Evolutionary conservation across 2,329 filamentous ascomycete genomes (phyloP).

Genomic region (Macrophomina phaseolina): DNA sequence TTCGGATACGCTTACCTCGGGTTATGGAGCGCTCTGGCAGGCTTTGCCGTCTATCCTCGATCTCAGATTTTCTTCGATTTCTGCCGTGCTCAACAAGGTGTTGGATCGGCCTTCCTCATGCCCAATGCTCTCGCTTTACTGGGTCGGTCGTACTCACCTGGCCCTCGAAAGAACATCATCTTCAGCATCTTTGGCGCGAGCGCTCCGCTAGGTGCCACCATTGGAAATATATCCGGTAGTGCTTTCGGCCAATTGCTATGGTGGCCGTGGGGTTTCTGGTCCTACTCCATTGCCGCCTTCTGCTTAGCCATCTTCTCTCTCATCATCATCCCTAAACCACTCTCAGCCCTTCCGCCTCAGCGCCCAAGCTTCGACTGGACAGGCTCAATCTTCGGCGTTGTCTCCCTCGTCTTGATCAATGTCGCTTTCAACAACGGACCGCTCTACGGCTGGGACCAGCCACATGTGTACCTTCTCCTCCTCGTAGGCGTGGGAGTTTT

Average conservation of each 20-base stretch:
- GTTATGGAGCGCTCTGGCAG: conserved; percentile 48
- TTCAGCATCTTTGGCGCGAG: conserved; percentile 46
- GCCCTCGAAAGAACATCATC: conserved; percentile 46
- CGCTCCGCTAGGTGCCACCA: conserved; percentile 44
- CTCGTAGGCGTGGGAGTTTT: conserved; percentile 37
- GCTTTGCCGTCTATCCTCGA: conserved; percentile 44
- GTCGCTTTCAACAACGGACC: conserved; percentile 39
- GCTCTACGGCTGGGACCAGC: conserved; percentile 36
- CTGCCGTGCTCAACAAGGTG: conserved; percentile 48
- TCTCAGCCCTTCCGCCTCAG: conserved; percentile 29
- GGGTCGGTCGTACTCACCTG: conserved; percentile 41
- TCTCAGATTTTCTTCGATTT: conserved; percentile 41
- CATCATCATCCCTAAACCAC: conserved; percentile 31
- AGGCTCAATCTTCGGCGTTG: conserved; percentile 35
- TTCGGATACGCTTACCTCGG: conserved; percentile 49
- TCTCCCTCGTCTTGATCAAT: conserved; percentile 38
- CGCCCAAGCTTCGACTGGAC: conserved; percentile 37
- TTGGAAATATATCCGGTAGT: conserved; percentile 41
- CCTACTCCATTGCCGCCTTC: conserved; percentile 32
- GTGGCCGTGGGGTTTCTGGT: conserved; percentile 42
- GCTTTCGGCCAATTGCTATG: conserved; percentile 42
- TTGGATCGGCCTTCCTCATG: conserved; percentile 45
- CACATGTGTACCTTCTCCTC: conserved; percentile 38
- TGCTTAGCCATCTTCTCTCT: conserved; percentile 29
- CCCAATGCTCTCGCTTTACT: conserved; percentile 48